Base-by-base conservation (phyloP, 495 filamentous ascomycete species). In the Hyaloscypha bicolor region DNA sequence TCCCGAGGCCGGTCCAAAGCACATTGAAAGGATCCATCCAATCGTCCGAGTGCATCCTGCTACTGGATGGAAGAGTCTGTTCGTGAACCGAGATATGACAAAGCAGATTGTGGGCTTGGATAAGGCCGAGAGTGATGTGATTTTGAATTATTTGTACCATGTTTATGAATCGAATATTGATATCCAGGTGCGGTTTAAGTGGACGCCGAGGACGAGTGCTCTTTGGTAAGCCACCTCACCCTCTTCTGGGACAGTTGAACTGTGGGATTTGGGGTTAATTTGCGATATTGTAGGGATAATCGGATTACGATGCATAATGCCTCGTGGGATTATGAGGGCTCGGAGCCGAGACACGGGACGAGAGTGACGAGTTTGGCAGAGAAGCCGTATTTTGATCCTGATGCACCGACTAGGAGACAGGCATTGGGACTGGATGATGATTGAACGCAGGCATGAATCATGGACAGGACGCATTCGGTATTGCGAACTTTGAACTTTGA, bases 11-110 rank as follows among this genome's bases (percentile, higher is more conserved):
- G 90, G 90, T 0, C 88, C 88, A 0, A 83, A 87, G 71, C 85
- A 79, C 71, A 76, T 91, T 31, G 87, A 91, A 73, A 82, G 88
- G 22, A 79, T 83, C 35, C 90, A 91, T 73, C 88, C 88, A 0
- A 76, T 92, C 30, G 88, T 92, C 12, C 83, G 90, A 4, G 86
- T 89, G 9, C 89, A 92, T 74, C 90, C 92, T 0, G 88, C 93
- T 0, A 93, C 91, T 1, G 91, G 91, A 6, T 93, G 91, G 90
- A 92, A 91, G 75, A 82, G 79, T 3, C 79, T 94, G 9, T 94
- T 87, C 72, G 88, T 84, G 3, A 85, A 88, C 32, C 85, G 87
- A 63, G 80, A 80, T 19, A 88, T 90, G 78, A 82, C 86, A 4
- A 78, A 86, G 72, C 73, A 79, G 16, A 90, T 94, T 76, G 85